Evolutionary conservation across 495 filamentous ascomycete species (phyloP).

Genomic region (Daldinia concentrica): DNA sequence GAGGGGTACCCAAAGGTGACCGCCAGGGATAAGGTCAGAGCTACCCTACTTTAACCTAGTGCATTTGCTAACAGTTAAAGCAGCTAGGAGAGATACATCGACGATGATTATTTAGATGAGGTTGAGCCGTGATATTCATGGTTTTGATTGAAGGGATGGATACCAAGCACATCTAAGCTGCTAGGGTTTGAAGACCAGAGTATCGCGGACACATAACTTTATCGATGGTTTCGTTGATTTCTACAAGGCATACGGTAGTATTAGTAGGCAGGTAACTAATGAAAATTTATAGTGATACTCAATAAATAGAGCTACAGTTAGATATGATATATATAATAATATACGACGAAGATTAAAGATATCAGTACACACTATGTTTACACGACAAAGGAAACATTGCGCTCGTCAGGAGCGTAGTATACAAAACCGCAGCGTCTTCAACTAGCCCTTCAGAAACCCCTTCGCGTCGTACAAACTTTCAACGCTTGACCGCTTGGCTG

Average conservation of each 20-base stretch:
- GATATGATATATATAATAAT: background rate
- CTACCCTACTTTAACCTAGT: no score
- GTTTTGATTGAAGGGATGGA: no score
- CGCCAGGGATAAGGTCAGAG: no score
- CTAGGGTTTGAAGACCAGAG: no score
- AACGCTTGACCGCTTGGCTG: constrained; percentile 25
- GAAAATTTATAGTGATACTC: background rate
- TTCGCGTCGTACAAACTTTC: constrained; percentile 55
- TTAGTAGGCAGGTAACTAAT: background rate
- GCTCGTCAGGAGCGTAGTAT: background rate
- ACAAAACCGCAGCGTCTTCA: background rate
- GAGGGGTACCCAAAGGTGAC: no score
- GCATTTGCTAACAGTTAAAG: no score
- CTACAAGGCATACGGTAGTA: background rate
- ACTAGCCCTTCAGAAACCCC: constrained; percentile 53
- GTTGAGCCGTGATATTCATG: no score
- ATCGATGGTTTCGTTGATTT: background rate
- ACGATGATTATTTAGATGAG: no score
- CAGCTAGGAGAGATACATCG: no score
- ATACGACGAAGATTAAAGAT: constrained; percentile 18
- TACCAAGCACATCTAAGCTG: no score
- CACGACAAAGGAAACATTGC: constrained; percentile 16
- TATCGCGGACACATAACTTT: no score
- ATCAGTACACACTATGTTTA: constrained; percentile 26
- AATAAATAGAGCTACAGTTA: background rate